These are phyloP conservation scores for Naganishia vaughanmartiniae DNA, from an alignment of 768 basidiomycete species.

Conservation along the genomic window DNA sequence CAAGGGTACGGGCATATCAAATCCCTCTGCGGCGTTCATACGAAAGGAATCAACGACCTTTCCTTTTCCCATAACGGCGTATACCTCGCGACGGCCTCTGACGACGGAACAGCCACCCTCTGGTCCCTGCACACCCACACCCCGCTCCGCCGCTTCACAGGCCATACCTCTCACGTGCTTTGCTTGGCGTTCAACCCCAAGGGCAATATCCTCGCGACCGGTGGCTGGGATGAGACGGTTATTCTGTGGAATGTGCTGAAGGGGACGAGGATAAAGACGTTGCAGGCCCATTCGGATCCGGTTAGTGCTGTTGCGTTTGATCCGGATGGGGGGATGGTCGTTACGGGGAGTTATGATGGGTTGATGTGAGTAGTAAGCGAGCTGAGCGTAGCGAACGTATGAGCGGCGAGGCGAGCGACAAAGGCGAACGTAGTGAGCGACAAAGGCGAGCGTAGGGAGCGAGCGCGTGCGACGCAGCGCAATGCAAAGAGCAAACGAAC, in stretches of 20 bases:
- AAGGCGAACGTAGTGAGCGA: no score
- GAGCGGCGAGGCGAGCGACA: no score
- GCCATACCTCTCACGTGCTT: slow-evolving; percentile 92
- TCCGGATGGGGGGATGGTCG: slow-evolving; percentile 88
- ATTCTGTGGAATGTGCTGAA: slow-evolving; percentile 92
- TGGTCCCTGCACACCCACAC: slow-evolving; percentile 61
- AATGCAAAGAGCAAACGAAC: no score
- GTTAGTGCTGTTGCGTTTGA: slow-evolving; percentile 93
- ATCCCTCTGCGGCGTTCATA: slow-evolving; percentile 36
- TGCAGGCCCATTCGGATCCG: slow-evolving; percentile 96
- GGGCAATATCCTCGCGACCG: slow-evolving; percentile 85
- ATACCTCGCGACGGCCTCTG: slow-evolving; percentile 85
- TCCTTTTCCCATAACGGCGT: slow-evolving; percentile 82
- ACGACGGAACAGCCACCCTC: slow-evolving; percentile 82
- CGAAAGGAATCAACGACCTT: slow-evolving; percentile 80
- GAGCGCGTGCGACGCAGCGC: no score
- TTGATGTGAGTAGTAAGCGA: slow-evolving; percentile 67
- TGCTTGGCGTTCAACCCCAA: slow-evolving; percentile 88
- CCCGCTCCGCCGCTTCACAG: slow-evolving; percentile 66
- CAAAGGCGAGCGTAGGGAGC: no score
- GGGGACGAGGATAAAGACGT: slow-evolving; percentile 77
- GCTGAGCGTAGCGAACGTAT: no score
- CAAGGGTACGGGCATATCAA: slow-evolving; percentile 54
- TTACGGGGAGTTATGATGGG: slow-evolving; percentile 94
- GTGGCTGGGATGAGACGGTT: slow-evolving; percentile 92